Evolutionary conservation across 1,284 basidiomycete species (phyloP), one percentile per base, ranked within the genome.

Genomic region (Puccinia sorghi): DNA sequence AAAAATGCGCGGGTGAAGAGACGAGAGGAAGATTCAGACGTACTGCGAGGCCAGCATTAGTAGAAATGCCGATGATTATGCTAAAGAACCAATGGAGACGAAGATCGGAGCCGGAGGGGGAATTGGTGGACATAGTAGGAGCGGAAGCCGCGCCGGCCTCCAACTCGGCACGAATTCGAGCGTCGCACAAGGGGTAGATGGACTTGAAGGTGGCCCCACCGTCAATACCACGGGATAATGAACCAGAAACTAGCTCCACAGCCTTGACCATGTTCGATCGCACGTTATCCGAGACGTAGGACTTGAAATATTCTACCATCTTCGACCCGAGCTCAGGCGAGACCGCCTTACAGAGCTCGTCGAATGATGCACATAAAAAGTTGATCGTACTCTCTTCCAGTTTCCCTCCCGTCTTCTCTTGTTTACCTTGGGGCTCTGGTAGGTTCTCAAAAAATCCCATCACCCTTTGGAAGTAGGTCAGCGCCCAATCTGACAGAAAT

Each of bases 121-220:
- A 89, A 7, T 90, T 90, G 0, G 93, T 94, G 2, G 91, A 91
- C 1, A 94, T 98, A 9, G 93, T 97, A 41, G 93, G 88, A 48
- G 91, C 88, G 79, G 92, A 93, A n/a, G 93, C 95, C 0, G 97
- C 95, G 0, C 97, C 97, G 80, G 93, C 90, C 81, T 90, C 91
- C 66, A 99, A 86, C 84, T 99, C 96, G 69, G 90, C 88, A 80
- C 90, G 89, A 77, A 98, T 94, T 82, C 93, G 91, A n/a, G 86
- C 86, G 25, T 89, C 87, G 84, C 93, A 96, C 80, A 90, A 89
- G 0, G 92, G 90, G 81, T 97, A 86, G 84, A 98, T 91, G 82
- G 89, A 91, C 76, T 88, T 88, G 79, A 97, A 88, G 0, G 91
- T 92, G 86, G 91, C 90, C 80, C 89, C 87, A 25, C 56, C 63